Evolutionary conservation across 257 asterid species (phyloP), one percentile per base, ranked within the genome.

Genomic region (Catharanthus roseus): DNA sequence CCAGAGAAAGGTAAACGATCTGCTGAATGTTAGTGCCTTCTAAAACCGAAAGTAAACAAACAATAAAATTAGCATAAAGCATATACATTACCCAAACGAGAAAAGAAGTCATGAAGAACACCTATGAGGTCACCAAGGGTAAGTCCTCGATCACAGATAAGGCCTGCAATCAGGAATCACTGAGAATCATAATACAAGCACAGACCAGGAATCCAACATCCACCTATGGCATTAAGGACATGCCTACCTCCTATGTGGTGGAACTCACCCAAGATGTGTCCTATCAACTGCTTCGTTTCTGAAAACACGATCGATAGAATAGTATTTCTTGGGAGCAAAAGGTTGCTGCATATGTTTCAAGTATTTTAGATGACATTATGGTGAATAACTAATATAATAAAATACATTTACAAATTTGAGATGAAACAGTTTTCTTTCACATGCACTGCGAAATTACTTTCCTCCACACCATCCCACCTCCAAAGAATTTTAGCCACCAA

Each of bases 271-370:
- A 75, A 95, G 96, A 81, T 95, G 99, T 31, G 99, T 91, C 67
- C 96, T 84, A 78, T 95, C 99, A 50, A 91, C 99, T 34, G 97
- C 99, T 86, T 95, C 99, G 75, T 95, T 95, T 87, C 97, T 84
- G 74, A 95, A 95, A 70, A 95, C 99, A 50, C 97, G 99, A 65
- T 95, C 99, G 38, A 91, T 95, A 31, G 99, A 95, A 76, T 88
- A 95, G 85, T 95, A 91, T 67, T 82, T 89, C 77, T 89, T 89
- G 38, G 99, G 99, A 79, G 89, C 67, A 68, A 95, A 95, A 34
- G 90, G 83, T 78, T 82, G 84, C 99, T 95, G 86, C 83, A 77
- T 19, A 78, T 65, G 62, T 58, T 36, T 51, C 55, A 42, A 70
- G n/a, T 60, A 53, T 28, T 16, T 65, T 24, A 73, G 76, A 63